Conservation (phyloP, 352 stramenopile species). For the Phytophthora meadii region DNA sequence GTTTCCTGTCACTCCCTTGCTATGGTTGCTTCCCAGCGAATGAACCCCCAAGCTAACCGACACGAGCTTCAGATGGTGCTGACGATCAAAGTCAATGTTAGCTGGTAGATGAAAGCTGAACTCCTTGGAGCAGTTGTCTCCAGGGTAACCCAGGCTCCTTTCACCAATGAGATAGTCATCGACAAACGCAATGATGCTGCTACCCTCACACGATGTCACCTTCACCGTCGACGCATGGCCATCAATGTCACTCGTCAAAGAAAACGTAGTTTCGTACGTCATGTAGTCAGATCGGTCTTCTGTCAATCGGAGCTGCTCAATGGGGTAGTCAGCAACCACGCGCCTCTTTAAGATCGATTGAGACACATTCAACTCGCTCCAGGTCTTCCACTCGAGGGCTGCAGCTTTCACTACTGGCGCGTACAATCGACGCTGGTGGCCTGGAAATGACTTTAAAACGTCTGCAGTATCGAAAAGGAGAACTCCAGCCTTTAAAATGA, state of each 20-base stretch:
- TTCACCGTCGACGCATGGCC: slow-evolving; percentile 26
- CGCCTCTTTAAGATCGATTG: slow-evolving; percentile 37
- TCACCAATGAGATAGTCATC: slow-evolving; percentile 54
- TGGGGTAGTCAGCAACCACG: slow-evolving; percentile 42
- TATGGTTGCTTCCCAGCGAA: slow-evolving; percentile 59
- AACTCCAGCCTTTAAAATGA: slow-evolving; percentile 50
- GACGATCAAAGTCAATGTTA: slow-evolving; percentile 32
- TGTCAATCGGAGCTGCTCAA: slow-evolving; percentile 69
- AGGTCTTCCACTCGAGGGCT: slow-evolving; percentile 53
- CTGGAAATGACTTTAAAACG: slow-evolving; percentile 52
- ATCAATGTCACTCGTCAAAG: slow-evolving; percentile 8
- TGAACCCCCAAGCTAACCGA: slow-evolving; percentile 70
- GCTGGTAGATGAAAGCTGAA: slow-evolving; percentile 53
- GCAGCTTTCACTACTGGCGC: slow-evolving; percentile 42
- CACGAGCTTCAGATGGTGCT: slow-evolving; percentile 52
- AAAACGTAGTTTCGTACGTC: slow-evolving; percentile 66
- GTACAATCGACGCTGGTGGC: slow-evolving; percentile 49
- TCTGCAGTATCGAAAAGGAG: slow-evolving; percentile 69
- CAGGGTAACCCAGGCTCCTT: slow-evolving; percentile 53
- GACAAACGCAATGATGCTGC: slow-evolving; percentile 59
- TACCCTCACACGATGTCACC: slow-evolving; percentile 67
- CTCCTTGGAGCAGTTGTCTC: slow-evolving; percentile 55
- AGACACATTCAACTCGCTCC: slow-evolving; percentile 54
- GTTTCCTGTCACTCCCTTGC: slow-evolving; percentile 63
- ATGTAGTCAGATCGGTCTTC: slow-evolving; percentile 67